Evolutionary conservation across 2,329 filamentous ascomycete species (phyloP).

Genomic region (Torrubiella hemipterigena): DNA sequence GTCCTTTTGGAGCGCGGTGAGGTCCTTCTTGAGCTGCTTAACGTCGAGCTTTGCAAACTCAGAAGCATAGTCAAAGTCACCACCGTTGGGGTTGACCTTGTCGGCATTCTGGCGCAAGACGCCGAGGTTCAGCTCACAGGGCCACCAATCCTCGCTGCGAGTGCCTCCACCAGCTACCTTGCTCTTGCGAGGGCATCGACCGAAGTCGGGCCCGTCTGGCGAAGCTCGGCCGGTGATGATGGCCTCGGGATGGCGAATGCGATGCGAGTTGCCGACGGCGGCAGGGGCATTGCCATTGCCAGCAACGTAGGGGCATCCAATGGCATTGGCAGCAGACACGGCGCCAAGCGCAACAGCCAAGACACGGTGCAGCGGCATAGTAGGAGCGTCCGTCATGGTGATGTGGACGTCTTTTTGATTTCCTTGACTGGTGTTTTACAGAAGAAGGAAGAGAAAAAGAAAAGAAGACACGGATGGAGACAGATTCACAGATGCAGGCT

Average conservation of each 20-base stretch:
- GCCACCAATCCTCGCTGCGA: conserved; percentile 64
- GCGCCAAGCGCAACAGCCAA: conserved; percentile 4
- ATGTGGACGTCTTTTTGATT: too few species aligned
- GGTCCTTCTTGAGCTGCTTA: conserved; percentile 59
- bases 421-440: too few species aligned
- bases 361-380: neutral
- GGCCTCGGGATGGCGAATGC: conserved; percentile 3
- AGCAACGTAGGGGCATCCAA: conserved; percentile 4
- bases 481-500: too few species aligned
- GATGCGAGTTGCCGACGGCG: too few species aligned
- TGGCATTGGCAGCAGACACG: conserved; percentile 1
- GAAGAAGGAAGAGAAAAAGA: too few species aligned
- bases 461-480: too few species aligned
- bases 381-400: too few species aligned
- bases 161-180: conserved; percentile 51
- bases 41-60: conserved; percentile 62
- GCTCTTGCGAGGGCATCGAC: conserved; percentile 6
- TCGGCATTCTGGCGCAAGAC: conserved; percentile 61
- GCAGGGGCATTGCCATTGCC: conserved; percentile 4
- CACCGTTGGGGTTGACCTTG: conserved; percentile 49
- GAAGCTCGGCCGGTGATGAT: conserved; percentile 2
- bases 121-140: conserved; percentile 52
- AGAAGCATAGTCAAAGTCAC: conserved; percentile 59
- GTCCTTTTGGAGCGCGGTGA: conserved; percentile 58
- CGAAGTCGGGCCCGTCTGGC: conserved; percentile 1